Base-by-base conservation (phyloP, 169 alveolate genomes). In the Perkinsus marinus region DNA sequence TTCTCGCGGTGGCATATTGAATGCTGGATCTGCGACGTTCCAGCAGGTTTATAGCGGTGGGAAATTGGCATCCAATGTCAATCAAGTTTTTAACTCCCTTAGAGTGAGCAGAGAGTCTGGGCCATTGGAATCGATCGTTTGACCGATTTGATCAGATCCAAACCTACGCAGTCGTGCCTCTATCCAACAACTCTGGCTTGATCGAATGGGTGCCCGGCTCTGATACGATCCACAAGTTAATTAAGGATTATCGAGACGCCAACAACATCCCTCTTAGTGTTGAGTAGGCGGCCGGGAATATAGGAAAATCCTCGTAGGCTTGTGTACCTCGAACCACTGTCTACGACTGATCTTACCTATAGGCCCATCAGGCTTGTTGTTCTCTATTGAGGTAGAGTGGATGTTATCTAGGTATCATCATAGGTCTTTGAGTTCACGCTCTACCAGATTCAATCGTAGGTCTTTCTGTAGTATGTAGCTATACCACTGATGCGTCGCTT, bases 201-300 rank as follows among this genome's bases (percentile, higher is more conserved):
- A 94, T 97, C 0, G 98, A 98, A 16, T 97, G 99, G 99, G 97
- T 97, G 16, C 96, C 95, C 26, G 95, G 95, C 93, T 94, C 98
- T 57, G 98, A 96, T 92, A 97, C 98, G 22, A 92, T 97, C 26
- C 95, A 95, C 90, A 93, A 93, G 90, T 93, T 96, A 91, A 96
- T 96, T 39, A 96, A 95, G 95, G 97, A 96, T 38, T 95, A 96
- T 91, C 92, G 99, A 79, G 92, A 94, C 39, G 91, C 94, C 38
- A 92, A 95, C 39, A 93, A 95, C 46, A 96, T 96, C 9, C 94
- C 94, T 34, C 95, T 96, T 26, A 95, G 94, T 57, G 79, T 57
- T 16, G 79, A 57, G 79, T 57, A 57, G 22, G 79, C 22, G 3
- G 46, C 3, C 3, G 46, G 46, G 46, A n/a, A n/a, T n/a, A n/a